A percentile compares a stretch with the other conserved stretches of the same genome.
Evolutionary conservation across 2,329 filamentous ascomycete genomes (phyloP).

Genomic region (Neopestalotiopsis clavispora): DNA sequence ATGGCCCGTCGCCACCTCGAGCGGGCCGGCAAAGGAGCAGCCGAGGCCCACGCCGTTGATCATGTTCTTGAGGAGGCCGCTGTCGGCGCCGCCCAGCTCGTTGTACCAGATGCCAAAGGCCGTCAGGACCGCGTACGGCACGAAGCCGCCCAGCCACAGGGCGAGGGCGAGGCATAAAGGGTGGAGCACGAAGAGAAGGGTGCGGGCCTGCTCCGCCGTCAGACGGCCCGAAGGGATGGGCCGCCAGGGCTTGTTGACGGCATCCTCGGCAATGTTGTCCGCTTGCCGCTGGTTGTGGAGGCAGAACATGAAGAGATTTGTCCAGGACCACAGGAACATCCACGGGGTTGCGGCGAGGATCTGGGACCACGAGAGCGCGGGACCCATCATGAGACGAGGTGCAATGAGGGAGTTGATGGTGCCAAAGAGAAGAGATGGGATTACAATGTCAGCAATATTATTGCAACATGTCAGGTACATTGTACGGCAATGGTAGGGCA

Average conservation of each 20-base stretch:
- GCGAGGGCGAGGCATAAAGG: not conserved
- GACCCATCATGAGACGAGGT: slow-evolving; percentile 16
- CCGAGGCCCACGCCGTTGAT: slow-evolving; percentile 18
- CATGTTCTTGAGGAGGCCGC: slow-evolving; percentile 19
- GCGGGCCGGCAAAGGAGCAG: slow-evolving; percentile 19
- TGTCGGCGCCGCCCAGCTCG: slow-evolving; percentile 14
- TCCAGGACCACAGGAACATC: slow-evolving; percentile 20
- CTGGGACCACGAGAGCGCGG: not conserved
- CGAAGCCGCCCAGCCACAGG: slow-evolving; percentile 14
- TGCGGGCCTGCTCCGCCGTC: slow-evolving; percentile 17
- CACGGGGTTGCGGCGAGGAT: slow-evolving; percentile 13
- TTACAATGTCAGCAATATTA: slow-evolving; percentile 14
- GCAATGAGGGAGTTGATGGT: slow-evolving; percentile 19
- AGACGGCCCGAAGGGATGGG: slow-evolving; percentile 20
- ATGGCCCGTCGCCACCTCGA: slow-evolving; percentile 19
- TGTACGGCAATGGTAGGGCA: slow-evolving; percentile 5
- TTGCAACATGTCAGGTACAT: slow-evolving; percentile 18
- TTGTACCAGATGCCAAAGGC: slow-evolving; percentile 22
- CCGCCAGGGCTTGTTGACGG: slow-evolving; percentile 26
- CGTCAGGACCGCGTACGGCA: slow-evolving; percentile 15
- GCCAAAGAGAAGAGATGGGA: slow-evolving; percentile 16
- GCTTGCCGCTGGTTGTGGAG: slow-evolving; percentile 23
- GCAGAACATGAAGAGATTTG: slow-evolving; percentile 19
- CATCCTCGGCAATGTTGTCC: slow-evolving; percentile 20
- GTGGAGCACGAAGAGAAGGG: slow-evolving; percentile 19